Percentiles rank a stretch among this genome's conserved stretches.
Evolutionary conservation across 106 monocot genomes (phyloP).

Genomic region (Narthecium ossifragum): DNA sequence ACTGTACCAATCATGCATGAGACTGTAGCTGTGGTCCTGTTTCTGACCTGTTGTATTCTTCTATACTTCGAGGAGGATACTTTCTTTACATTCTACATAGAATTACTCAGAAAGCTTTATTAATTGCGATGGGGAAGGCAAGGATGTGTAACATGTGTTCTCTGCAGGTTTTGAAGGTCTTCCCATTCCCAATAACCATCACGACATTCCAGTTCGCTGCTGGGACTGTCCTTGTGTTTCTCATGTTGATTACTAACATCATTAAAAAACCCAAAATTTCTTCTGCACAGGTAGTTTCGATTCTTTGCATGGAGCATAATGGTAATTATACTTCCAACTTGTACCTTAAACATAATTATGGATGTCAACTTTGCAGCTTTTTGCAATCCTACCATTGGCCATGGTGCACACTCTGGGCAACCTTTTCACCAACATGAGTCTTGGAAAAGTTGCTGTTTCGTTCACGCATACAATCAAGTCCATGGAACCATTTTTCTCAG

Average conservation of each 20-base stretch:
- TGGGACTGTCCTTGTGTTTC: conserved; percentile 40
- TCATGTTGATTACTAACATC: conserved; percentile 56
- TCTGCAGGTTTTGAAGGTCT: conserved; percentile 53
- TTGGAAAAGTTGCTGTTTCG: conserved; percentile 61
- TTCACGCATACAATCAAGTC: conserved; percentile 60
- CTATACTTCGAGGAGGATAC: background rate
- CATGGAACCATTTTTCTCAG: conserved; percentile 66
- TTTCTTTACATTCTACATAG: too few relatives aligned
- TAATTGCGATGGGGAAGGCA: background rate
- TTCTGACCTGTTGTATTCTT: background rate
- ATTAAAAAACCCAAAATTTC: conserved; percentile 41
- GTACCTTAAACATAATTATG: background rate
- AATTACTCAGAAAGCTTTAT: background rate
- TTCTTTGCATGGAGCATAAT: background rate
- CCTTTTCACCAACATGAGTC: conserved; percentile 63
- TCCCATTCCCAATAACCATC: conserved; percentile 48
- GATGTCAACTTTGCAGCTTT: conserved; percentile 25
- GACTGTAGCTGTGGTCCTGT: background rate
- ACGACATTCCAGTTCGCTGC: conserved; percentile 47
- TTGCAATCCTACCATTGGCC: conserved; percentile 49
- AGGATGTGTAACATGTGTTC: background rate
- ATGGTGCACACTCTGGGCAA: conserved; percentile 57
- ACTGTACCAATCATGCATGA: background rate
- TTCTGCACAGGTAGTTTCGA: conserved; percentile 37
- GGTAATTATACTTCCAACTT: background rate